Evolutionary conservation across 306 rosid genomes (phyloP).

Genomic region (Oxytropis ochrocephala): DNA sequence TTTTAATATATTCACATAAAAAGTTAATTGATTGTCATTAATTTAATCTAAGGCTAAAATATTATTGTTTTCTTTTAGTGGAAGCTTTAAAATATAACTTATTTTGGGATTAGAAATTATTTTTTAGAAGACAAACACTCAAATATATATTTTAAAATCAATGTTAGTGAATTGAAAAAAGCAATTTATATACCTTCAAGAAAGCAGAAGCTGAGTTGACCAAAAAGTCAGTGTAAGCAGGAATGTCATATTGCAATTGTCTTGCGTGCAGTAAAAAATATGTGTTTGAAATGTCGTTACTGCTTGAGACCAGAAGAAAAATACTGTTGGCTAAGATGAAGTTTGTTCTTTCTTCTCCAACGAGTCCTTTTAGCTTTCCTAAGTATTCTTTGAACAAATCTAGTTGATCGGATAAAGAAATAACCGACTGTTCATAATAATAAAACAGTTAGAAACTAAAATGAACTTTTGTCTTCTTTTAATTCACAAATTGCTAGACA

Average conservation of each 20-base stretch:
- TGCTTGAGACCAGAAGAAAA: slow-evolving; percentile 45
- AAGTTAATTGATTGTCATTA: too few species aligned
- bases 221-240: slow-evolving; percentile 50
- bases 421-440: slow-evolving; percentile 20
- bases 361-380: slow-evolving; percentile 28
- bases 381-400: slow-evolving; percentile 11
- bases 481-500: background rate
- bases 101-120: too few species aligned
- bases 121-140: too few species aligned
- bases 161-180: background rate
- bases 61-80: too few species aligned
- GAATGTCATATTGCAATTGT: slow-evolving; percentile 31
- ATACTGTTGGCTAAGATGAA: slow-evolving; percentile 37
- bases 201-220: slow-evolving; percentile 27
- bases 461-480: background rate
- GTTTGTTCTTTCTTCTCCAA: slow-evolving; percentile 36
- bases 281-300: slow-evolving; percentile 56
- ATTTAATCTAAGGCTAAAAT: too few species aligned
- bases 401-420: slow-evolving; percentile 32
- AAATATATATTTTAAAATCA: too few species aligned
- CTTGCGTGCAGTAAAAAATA: slow-evolving; percentile 29
- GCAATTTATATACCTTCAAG: background rate
- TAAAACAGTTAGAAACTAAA: background rate
- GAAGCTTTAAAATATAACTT: too few species aligned
- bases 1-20: too few species aligned